Conservation (phyloP, 2,329 filamentous ascomycete genomes). For the Cercospora janseana region DNA sequence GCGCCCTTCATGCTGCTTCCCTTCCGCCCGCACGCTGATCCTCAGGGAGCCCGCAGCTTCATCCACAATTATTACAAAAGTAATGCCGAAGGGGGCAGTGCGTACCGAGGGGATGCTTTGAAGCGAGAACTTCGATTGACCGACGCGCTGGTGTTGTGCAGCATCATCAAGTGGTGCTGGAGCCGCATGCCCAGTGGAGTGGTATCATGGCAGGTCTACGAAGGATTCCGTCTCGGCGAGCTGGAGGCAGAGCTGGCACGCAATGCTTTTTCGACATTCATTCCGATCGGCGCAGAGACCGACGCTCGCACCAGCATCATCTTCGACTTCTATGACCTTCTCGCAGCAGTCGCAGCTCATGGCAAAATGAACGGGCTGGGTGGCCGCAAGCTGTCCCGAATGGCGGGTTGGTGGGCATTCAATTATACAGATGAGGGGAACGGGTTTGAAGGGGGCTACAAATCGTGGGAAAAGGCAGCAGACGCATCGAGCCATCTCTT, state of each 20-base stretch:
- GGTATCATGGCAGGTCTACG: constrained; percentile 95
- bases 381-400: constrained; percentile 87
- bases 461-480: constrained; percentile 82
- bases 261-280: constrained; percentile 94
- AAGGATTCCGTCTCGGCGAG: constrained; percentile 92
- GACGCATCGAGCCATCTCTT: constrained; percentile 96
- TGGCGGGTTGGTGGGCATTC: constrained; percentile 99
- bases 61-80: constrained; percentile 87
- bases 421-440: constrained; percentile 82
- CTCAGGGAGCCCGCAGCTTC: constrained; percentile 87
- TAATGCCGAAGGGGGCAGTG: constrained; percentile 56
- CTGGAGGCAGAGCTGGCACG: constrained; percentile 87
- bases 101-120: constrained; percentile 66
- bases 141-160: constrained; percentile 91
- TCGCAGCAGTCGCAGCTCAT: constrained; percentile 87
- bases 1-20: constrained; percentile 90
- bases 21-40: constrained; percentile 84
- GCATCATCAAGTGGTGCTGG: constrained; percentile 98
- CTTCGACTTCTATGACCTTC: constrained; percentile 91
- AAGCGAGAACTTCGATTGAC: constrained; percentile 85
- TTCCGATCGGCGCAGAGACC: constrained; percentile 88
- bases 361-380: constrained; percentile 91
- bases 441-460: constrained; percentile 93
- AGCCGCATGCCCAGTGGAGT: constrained; percentile 85
- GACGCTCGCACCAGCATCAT: constrained; percentile 83